phyloP scores from a whole-genome alignment of 768 basidiomycete genomes.

The Crassisporium funariophilum region DNA sequence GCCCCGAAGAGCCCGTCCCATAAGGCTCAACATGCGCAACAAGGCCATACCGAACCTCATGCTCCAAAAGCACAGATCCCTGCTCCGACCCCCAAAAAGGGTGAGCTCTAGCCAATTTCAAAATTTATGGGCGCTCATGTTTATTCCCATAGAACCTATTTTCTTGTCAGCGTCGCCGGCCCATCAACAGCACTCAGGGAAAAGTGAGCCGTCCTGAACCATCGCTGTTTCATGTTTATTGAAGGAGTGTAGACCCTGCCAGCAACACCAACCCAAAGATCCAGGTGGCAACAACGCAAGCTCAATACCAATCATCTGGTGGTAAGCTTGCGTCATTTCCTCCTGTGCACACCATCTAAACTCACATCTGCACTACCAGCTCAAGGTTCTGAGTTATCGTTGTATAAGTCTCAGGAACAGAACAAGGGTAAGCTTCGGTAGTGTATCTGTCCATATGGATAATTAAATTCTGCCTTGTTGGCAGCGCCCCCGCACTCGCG shows the following conservation, averaged over 20 bases:
- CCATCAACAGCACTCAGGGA: constrained; percentile 11
- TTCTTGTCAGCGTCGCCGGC: constrained; percentile 10
- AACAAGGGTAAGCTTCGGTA: constrained; percentile 12
- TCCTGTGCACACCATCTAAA: constrained; percentile 8
- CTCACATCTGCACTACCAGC: constrained; percentile 10
- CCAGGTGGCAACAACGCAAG: constrained; percentile 13
- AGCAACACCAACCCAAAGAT: constrained; percentile 10
- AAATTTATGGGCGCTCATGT: constrained; percentile 8
- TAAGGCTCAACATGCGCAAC: constrained; percentile 11
- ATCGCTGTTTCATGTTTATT: constrained; percentile 11
- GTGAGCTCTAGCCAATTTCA: constrained; percentile 10
- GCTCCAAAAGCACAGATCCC: constrained; percentile 12
- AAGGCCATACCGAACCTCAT: constrained; percentile 10
- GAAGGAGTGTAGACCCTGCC: constrained; percentile 10
- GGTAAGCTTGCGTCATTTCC: constrained; percentile 11
- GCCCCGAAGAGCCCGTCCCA: constrained; percentile 1
- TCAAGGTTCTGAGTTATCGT: constrained; percentile 12
- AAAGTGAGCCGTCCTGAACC: constrained; percentile 13
- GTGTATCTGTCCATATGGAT: constrained; percentile 9
- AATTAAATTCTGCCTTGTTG: constrained; percentile 8
- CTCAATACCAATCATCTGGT: constrained; percentile 12
- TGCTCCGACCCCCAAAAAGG: constrained; percentile 11
- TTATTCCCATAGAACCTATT: constrained; percentile 7
- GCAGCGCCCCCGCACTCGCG: constrained; percentile 12
- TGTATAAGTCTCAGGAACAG: constrained; percentile 13